Evolutionary conservation across 768 basidiomycete species (phyloP).

Genomic region (Tephrocybe rancida): DNA sequence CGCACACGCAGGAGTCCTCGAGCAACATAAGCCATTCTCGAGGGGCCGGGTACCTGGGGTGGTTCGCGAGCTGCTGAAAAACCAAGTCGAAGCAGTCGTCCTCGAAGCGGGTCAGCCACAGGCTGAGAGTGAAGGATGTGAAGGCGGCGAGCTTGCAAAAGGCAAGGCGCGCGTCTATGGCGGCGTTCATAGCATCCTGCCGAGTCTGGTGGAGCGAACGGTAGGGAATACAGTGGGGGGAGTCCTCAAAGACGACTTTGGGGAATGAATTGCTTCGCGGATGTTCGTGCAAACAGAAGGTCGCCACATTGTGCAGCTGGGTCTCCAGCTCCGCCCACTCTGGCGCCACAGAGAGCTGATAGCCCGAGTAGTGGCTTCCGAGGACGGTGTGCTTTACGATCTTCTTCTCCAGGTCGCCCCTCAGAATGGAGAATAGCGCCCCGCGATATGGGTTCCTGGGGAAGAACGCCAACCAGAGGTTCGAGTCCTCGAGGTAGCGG

Average conservation of each 20-base stretch:
- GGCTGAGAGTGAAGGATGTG: neutral
- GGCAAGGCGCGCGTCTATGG: neutral
- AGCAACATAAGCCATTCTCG: neutral
- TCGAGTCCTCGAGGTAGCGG: neutral
- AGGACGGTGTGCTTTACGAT: neutral
- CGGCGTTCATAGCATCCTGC: neutral
- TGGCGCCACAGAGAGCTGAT: neutral
- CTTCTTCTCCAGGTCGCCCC: no score
- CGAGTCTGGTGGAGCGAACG: neutral
- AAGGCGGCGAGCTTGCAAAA: neutral
- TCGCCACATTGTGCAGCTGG: no score
- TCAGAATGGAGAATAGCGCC: neutral
- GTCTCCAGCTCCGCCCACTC: no score
- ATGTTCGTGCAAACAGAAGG: neutral
- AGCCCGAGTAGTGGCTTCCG: no score
- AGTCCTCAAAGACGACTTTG: neutral
- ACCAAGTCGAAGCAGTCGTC: neutral
- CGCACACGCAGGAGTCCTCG: neutral
- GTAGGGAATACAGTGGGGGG: no score
- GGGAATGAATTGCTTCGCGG: neutral
- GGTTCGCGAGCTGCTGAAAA: neutral
- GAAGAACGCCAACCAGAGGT: neutral
- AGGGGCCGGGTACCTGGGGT: neutral
- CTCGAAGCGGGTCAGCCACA: neutral
- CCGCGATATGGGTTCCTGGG: neutral